Base-by-base conservation (phyloP, 2,329 filamentous ascomycete genomes). In the Trichophyton schoenleinii region DNA sequence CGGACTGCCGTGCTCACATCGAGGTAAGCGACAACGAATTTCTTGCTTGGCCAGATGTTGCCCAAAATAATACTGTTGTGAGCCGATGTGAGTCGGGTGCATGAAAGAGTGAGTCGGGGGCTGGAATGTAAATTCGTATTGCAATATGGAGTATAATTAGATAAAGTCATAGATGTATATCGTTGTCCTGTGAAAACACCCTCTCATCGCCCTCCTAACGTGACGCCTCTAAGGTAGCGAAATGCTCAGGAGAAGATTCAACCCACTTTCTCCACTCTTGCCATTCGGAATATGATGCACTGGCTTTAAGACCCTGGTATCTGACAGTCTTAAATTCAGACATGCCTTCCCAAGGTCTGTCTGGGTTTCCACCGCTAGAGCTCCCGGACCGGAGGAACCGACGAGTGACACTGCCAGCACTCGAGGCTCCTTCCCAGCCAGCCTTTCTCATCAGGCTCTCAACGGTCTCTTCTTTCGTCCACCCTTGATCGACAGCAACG, bases 361-460 rank as follows among this genome's bases (percentile, higher is more conserved):
- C 60, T 4, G 66, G 62, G 20, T 58, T 61, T 31, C 57, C 59
- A 13, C 49, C 63, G 52, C 62, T 67, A 59, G 58, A 64, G 60
- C 63, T 66, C 42, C 81, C 60, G 77, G 77, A 69, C 70, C 74
- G 68, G 1, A 75, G 66, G 11, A 78, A 66, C 58, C 73, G 68
- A 61, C 73, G 70, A 8, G 73, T 68, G 46, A 72, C 65, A 53
- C 71, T 70, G 15, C 72, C 66, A 46, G 64, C 62, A 15, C 64
- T 59, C 48, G 68, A 76, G 52, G 76, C 73, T 0, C 90, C 91
- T 62, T 81, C 81, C 91, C 91, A 99, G 1, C 94, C 94, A 0
- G 91, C 91, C 80, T 99, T 99, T 63, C 89, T 82, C 87, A 96
- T 94, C 70, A 97, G 76, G 74, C 89, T 95, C 60, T 91, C 81